Percentiles rank a stretch among this genome's conserved stretches.
Evolutionary conservation across 768 basidiomycete species (phyloP).

Genomic region (Paxillus rubicundulus): DNA sequence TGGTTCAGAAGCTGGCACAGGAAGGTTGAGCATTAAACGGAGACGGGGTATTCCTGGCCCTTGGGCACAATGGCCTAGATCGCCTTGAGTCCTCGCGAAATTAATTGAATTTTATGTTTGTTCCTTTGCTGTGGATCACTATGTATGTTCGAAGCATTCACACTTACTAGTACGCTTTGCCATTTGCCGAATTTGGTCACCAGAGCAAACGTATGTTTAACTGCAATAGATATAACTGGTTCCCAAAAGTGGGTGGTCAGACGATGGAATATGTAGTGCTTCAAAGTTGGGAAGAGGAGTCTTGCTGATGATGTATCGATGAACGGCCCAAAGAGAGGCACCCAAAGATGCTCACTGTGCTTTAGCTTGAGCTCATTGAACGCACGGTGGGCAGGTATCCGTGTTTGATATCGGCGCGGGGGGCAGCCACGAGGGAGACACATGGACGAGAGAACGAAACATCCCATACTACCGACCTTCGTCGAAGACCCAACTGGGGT

Average conservation of each 20-base stretch:
- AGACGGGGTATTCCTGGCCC: constrained; percentile 34
- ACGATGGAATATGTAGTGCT: no score
- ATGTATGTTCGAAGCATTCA: not conserved
- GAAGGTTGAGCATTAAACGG: constrained; percentile 25
- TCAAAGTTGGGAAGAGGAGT: no score
- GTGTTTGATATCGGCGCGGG: no score
- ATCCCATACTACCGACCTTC: no score
- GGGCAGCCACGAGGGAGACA: no score
- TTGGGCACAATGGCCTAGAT: constrained; percentile 31
- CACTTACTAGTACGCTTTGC: constrained; percentile 2
- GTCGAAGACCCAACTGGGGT: not conserved
- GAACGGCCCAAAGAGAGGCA: not conserved
- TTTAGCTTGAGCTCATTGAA: no score
- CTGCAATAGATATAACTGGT: constrained; percentile 23
- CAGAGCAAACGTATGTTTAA: constrained; percentile 11
- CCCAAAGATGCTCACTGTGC: not conserved
- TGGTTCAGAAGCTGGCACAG: constrained; percentile 12
- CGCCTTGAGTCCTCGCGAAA: constrained; percentile 16
- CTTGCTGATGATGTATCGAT: not conserved
- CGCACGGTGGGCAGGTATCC: no score
- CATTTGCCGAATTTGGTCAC: constrained; percentile 3
- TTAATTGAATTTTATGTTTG: constrained; percentile 3
- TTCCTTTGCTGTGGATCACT: constrained; percentile 4
- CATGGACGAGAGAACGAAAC: no score
- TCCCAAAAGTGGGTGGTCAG: not conserved